Conservation (phyloP, 202 grass and related monocot genomes). For the Bolboschoenoplectus hybrid region DNA sequence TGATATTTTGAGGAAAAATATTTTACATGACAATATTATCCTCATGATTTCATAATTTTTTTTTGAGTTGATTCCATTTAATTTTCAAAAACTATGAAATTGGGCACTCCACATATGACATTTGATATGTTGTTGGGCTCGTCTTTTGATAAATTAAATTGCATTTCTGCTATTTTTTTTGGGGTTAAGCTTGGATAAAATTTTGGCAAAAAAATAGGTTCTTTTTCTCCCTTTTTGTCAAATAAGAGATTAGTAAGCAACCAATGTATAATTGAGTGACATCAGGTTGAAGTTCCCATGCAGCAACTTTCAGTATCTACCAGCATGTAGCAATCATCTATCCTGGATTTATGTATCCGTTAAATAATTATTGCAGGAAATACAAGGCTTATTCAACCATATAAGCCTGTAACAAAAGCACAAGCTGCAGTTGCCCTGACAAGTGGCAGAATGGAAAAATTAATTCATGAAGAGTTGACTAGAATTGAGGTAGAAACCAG, state of each 20-base stretch:
- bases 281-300: background rate
- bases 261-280: background rate
- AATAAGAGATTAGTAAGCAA: background rate
- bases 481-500: conserved; percentile 70
- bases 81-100: background rate
- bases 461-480: conserved; percentile 62
- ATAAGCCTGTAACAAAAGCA: conserved; percentile 87
- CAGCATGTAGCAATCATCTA: background rate
- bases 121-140: background rate
- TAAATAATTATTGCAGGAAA: conserved; percentile 65
- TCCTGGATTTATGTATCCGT: conserved; percentile 39
- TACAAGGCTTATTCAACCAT: conserved; percentile 81
- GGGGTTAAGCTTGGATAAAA: background rate
- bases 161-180: background rate
- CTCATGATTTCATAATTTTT: conserved; percentile 4
- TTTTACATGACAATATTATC: background rate
- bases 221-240: background rate
- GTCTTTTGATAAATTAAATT: conserved; percentile 8
- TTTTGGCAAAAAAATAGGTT: background rate
- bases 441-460: conserved; percentile 77
- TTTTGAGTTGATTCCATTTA: background rate
- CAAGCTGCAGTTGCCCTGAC: conserved; percentile 82
- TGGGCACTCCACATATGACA: background rate
- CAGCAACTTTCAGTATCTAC: background rate
- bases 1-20: background rate